Evolutionary conservation across 805 yeast genomes (phyloP).

Genomic region (Wickerhamomyces chaumierensis): DNA sequence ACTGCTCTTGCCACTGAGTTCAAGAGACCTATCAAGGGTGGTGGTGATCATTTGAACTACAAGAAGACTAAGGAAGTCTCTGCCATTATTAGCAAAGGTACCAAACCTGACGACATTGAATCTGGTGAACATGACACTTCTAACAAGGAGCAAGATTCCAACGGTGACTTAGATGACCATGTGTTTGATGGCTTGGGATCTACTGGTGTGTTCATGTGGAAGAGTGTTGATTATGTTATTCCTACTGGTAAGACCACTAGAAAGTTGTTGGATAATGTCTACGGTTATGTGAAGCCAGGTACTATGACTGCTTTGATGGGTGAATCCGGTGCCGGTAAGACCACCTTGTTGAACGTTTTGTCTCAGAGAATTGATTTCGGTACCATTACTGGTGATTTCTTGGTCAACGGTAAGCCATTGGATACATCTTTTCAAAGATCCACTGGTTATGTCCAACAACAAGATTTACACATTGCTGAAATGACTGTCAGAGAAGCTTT

Average conservation of each 20-base stretch:
- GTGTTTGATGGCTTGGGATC: constrained; percentile 19
- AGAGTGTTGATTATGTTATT: constrained; percentile 60
- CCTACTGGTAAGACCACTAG: constrained; percentile 49
- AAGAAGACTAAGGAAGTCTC: constrained; percentile 35
- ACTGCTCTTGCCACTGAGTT: constrained; percentile 41
- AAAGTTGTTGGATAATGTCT: constrained; percentile 22
- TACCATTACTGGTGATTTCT: constrained; percentile 35
- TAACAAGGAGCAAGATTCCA: constrained; percentile 11
- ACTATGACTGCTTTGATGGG: constrained; percentile 73
- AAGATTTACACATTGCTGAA: constrained; percentile 60
- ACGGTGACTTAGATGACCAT: constrained; percentile 20
- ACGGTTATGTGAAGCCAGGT: constrained; percentile 64
- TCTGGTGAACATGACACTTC: constrained; percentile 20
- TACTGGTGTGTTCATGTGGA: constrained; percentile 65
- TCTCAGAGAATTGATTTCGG: constrained; percentile 65
- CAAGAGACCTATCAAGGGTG: constrained; percentile 51
- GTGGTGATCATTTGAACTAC: constrained; percentile 61
- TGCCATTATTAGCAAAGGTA: constrained; percentile 21
- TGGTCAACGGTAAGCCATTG: constrained; percentile 29
- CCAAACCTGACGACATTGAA: constrained; percentile 17
- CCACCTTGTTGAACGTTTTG: constrained; percentile 50
- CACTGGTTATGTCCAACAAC: constrained; percentile 72
- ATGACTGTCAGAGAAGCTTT: constrained; percentile 74
- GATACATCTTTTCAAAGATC: constrained; percentile 29
- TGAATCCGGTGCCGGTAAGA: constrained; percentile 73